Evolutionary conservation across 176 grass and related monocot species (phyloP).

Genomic region (Cenchrus fungigraminus): DNA sequence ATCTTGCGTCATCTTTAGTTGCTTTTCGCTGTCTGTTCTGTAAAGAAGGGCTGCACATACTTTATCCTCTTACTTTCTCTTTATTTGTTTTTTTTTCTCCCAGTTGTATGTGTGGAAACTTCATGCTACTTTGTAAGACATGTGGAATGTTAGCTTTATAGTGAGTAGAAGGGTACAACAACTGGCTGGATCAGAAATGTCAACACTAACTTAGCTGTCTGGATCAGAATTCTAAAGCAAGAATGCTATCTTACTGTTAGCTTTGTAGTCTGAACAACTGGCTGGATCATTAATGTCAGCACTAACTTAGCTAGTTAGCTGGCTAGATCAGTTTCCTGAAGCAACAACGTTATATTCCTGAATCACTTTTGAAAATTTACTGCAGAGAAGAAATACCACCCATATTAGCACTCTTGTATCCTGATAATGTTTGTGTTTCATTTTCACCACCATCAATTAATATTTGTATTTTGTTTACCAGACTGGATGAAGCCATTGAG

Average conservation of each 20-base stretch:
- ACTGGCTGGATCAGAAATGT: conserved; percentile 26
- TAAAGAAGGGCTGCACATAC: conserved; percentile 43
- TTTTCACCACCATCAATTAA: neutral
- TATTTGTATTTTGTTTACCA: conserved; percentile 46
- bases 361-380: neutral
- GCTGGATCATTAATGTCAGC: conserved; percentile 32
- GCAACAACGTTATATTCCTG: neutral
- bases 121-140: conserved; percentile 55
- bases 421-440: neutral
- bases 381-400: conserved; percentile 2
- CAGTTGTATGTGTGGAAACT: conserved; percentile 53
- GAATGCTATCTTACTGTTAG: conserved; percentile 7
- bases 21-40: conserved; percentile 40
- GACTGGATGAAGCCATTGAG: conserved; percentile 89
- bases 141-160: conserved; percentile 52
- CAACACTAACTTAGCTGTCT: conserved; percentile 32
- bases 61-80: conserved; percentile 54
- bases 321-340: conserved; percentile 28
- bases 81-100: conserved; percentile 32
- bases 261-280: conserved; percentile 32
- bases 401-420: neutral
- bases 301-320: conserved; percentile 21
- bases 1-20: conserved; percentile 47
- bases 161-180: neutral
- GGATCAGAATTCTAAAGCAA: conserved; percentile 30